phyloP scores from a whole-genome alignment of 441 rosid genomes.

The Gossypium gossypioides region DNA sequence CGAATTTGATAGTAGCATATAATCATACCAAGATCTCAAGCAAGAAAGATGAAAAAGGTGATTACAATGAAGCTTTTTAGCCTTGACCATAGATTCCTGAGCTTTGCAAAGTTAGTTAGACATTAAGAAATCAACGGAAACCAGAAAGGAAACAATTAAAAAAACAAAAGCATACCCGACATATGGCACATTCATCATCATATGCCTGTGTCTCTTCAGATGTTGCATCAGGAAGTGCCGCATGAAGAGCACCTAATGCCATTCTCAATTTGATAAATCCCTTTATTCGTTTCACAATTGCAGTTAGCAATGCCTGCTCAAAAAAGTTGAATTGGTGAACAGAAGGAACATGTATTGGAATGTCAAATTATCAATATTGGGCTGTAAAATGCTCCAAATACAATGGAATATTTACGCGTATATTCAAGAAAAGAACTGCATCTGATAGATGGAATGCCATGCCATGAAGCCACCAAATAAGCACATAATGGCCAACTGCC shows the following conservation, averaged over 20 bases:
- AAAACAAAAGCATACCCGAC: slow-evolving; percentile 57
- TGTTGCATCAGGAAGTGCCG: slow-evolving; percentile 97
- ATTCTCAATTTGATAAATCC: slow-evolving; percentile 76
- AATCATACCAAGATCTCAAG: slow-evolving; percentile 89
- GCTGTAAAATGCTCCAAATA: slow-evolving; percentile 1
- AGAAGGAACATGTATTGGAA: slow-evolving; percentile 5
- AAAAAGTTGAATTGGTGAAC: slow-evolving; percentile 12
- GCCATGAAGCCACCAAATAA: slow-evolving; percentile 96
- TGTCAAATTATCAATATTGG: slow-evolving; percentile 1
- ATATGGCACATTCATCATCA: slow-evolving; percentile 98
- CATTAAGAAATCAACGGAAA: slow-evolving; percentile 13
- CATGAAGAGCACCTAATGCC: slow-evolving; percentile 87
- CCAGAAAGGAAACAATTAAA: neutral
- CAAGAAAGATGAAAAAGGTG: slow-evolving; percentile 97
- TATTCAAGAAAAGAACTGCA: slow-evolving; percentile 77
- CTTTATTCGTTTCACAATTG: slow-evolving; percentile 77
- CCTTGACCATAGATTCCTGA: slow-evolving; percentile 99
- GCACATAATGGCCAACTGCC: slow-evolving; percentile 85
- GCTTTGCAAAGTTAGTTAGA: slow-evolving; percentile 22
- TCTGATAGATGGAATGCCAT: slow-evolving; percentile 91
- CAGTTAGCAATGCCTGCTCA: slow-evolving; percentile 82
- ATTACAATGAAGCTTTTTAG: slow-evolving; percentile 80
- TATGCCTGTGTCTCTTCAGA: slow-evolving; percentile 73
- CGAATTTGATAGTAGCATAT: slow-evolving; percentile 13
- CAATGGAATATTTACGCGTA: slow-evolving; percentile 52